Evolutionary conservation across 163 green algal genomes (phyloP).

Genomic region (Volvox carteri): DNA sequence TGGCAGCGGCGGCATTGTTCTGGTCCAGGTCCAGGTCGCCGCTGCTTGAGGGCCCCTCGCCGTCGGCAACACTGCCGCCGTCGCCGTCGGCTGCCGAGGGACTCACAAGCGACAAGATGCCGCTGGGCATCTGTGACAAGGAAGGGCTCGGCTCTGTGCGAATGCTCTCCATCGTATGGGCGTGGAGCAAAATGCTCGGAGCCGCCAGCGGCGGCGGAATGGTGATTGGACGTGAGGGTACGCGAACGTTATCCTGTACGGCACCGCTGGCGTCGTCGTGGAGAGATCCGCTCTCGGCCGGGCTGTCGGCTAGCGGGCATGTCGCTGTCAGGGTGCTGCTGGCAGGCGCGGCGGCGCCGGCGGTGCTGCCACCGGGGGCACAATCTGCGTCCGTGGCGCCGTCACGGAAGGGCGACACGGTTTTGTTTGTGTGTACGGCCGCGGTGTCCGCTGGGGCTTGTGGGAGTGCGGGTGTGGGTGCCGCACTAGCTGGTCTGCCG

Average conservation of each 20-base stretch:
- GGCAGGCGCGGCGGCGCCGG: neutral
- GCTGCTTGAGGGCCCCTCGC: conserved; percentile 7
- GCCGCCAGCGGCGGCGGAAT: neutral
- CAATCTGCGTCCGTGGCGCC: neutral
- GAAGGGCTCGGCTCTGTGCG: conserved; percentile 9
- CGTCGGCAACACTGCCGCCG: conserved; percentile 6
- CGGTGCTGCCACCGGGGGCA: neutral
- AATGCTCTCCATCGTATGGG: conserved; percentile 23
- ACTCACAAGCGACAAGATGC: conserved; percentile 3
- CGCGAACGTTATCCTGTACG: neutral
- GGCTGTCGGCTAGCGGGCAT: neutral
- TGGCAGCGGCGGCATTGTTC: neutral
- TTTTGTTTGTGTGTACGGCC: neutral
- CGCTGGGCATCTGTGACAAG: conserved; percentile 27
- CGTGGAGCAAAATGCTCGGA: neutral
- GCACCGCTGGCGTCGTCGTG: neutral
- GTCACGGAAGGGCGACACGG: neutral
- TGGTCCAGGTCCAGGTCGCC: conserved; percentile 22
- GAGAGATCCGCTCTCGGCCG: neutral
- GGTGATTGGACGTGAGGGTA: conserved; percentile 4
- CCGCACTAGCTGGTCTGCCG: neutral
- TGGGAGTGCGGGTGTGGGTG: neutral
- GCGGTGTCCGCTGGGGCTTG: neutral
- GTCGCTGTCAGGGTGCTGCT: neutral
- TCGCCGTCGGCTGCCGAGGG: conserved; percentile 37